phyloP scores from a whole-genome alignment of 2,329 filamentous ascomycete genomes.

The Beauveria rudraprayagi region DNA sequence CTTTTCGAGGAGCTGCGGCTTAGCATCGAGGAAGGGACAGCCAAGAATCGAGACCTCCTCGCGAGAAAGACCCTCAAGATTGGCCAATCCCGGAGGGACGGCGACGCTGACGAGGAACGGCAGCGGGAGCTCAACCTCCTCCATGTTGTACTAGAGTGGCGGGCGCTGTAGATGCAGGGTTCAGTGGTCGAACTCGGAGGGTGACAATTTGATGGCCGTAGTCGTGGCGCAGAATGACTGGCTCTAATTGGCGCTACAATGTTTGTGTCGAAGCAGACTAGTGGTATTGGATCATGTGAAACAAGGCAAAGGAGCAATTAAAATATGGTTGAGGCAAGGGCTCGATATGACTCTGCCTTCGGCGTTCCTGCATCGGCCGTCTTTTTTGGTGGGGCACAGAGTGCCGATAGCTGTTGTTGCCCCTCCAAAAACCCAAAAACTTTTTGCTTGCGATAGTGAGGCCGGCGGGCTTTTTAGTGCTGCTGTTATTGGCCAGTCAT shows the following conservation, averaged over 20 bases:
- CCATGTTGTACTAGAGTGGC: conserved; percentile 37
- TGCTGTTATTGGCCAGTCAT: not conserved
- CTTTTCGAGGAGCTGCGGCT: conserved; percentile 38
- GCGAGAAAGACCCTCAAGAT: conserved; percentile 44
- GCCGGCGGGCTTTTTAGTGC: not conserved
- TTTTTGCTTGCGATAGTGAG: not conserved
- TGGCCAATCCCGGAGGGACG: conserved; percentile 39
- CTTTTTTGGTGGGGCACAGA: conserved; percentile 16
- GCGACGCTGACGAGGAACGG: conserved; percentile 55
- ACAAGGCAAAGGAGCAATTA: not conserved
- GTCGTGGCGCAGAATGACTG: not conserved
- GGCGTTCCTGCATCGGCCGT: conserved; percentile 20
- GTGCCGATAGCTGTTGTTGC: conserved; percentile 8
- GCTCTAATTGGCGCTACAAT: not conserved
- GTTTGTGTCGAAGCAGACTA: not conserved
- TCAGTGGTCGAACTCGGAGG: not conserved
- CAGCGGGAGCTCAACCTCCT: conserved; percentile 58
- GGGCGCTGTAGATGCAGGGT: not conserved
- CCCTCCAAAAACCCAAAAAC: conserved; percentile 15
- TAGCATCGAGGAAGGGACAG: conserved; percentile 49
- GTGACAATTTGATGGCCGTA: not conserved
- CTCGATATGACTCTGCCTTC: not conserved
- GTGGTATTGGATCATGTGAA: not conserved
- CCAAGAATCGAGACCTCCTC: conserved; percentile 53
- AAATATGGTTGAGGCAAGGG: not conserved